Conservation (phyloP, 257 asterid species). For the Sherardia arvensis region DNA sequence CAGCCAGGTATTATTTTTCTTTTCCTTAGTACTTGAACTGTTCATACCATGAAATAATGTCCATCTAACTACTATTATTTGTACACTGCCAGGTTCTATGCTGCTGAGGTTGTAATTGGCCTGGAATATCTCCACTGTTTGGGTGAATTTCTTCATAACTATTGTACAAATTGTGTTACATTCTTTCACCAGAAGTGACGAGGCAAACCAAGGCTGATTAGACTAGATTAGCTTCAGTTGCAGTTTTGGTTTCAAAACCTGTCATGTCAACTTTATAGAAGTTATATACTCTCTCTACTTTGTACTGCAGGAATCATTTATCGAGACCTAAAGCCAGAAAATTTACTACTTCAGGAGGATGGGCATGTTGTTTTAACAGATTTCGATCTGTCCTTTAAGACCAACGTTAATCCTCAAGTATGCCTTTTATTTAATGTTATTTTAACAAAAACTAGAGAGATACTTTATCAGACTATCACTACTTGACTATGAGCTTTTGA, state of each 20-base stretch:
- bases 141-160: conserved; percentile 38
- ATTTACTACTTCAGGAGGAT: conserved; percentile 73
- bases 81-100: conserved; percentile 61
- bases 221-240: background rate
- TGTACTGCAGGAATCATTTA: conserved; percentile 72
- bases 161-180: background rate
- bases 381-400: conserved; percentile 80
- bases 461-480: too few species aligned
- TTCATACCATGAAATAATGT: background rate
- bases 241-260: background rate
- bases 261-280: conserved; percentile 3
- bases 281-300: conserved; percentile 11
- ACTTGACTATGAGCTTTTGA: background rate
- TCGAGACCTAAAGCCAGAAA: conserved; percentile 95
- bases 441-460: background rate
- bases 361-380: conserved; percentile 81
- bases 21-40: background rate
- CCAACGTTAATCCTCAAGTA: conserved; percentile 89
- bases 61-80: background rate
- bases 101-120: conserved; percentile 87
- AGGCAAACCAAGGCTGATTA: background rate
- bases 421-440: conserved; percentile 14
- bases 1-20: conserved; percentile 60
- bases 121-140: conserved; percentile 97
- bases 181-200: background rate